Evolutionary conservation across 2,329 filamentous ascomycete genomes (phyloP).

Genomic region (Ophiostoma piceae): DNA sequence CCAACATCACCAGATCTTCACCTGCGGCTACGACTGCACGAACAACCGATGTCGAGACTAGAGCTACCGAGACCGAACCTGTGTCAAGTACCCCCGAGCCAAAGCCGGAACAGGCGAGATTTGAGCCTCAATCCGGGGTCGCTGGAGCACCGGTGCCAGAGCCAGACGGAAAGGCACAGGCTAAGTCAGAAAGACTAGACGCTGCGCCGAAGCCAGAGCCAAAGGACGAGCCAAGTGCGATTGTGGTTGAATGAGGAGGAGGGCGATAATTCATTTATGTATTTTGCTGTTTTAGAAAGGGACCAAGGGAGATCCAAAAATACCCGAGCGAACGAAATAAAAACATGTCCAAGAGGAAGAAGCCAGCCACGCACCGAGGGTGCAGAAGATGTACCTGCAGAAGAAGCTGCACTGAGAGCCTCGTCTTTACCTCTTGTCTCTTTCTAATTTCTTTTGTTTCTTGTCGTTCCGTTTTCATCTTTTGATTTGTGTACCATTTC

Average conservation of each 20-base stretch:
- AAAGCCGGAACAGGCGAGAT: not conserved
- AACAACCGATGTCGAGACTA: not conserved
- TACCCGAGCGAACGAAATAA: conserved; percentile 19
- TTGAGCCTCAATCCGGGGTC: not conserved
- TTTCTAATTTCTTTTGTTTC: conserved; percentile 6
- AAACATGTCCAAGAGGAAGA: conserved; percentile 4
- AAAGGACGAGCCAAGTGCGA: not conserved
- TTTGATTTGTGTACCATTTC: conserved; percentile 7
- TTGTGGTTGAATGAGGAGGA: not conserved
- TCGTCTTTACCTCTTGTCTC: conserved; percentile 1
- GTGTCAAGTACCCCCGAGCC: not conserved
- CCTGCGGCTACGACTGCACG: not conserved
- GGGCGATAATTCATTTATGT: conserved; percentile 11
- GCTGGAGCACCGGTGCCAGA: not conserved
- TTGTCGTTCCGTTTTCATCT: not conserved
- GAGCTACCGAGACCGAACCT: not conserved
- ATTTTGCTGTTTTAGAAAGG: conserved; percentile 16
- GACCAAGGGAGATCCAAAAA: conserved; percentile 17
- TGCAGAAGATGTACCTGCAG: not conserved
- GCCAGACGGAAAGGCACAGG: not conserved
- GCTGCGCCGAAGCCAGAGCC: not conserved
- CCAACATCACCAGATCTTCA: not conserved
- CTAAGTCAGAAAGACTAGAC: not conserved
- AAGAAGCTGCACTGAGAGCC: not conserved
- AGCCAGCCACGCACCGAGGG: not conserved